Conservation (phyloP, 768 basidiomycete genomes). For the Termitomyces sp. region DNA sequence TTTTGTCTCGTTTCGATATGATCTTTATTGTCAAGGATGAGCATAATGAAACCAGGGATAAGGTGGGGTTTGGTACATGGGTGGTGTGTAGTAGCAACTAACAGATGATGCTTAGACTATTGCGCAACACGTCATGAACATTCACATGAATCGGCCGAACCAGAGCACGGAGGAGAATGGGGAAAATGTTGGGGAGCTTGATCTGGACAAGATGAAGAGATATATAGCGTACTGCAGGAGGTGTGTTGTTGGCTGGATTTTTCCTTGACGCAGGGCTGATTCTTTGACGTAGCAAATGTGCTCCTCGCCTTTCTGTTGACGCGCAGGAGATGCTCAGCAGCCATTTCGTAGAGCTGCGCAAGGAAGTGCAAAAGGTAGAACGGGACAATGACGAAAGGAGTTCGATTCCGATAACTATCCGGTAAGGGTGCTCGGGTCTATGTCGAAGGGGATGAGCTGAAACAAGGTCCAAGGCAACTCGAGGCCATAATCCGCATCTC, state of each 20-base stretch:
- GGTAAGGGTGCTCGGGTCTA: constrained; percentile 43
- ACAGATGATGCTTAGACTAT: constrained; percentile 55
- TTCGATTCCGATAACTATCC: constrained; percentile 96
- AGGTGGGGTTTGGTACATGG: constrained; percentile 35
- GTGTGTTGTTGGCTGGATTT: constrained; percentile 34
- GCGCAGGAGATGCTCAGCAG: constrained; percentile 95
- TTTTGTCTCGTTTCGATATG: constrained; percentile 98
- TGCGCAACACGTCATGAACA: constrained; percentile 96
- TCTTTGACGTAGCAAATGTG: constrained; percentile 73
- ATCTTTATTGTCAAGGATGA: constrained; percentile 99
- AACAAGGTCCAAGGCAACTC: constrained; percentile 54
- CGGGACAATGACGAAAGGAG: constrained; percentile 95
- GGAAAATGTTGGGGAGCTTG: constrained; percentile 81
- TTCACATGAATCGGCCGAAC: constrained; percentile 93
- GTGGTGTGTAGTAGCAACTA: neutral
- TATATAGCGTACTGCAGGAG: constrained; percentile 96
- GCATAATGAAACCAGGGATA: constrained; percentile 91
- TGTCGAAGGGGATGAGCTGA: neutral
- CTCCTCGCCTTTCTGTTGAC: constrained; percentile 87
- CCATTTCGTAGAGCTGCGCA: constrained; percentile 89
- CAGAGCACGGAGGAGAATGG: constrained; percentile 52
- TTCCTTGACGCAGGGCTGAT: neutral
- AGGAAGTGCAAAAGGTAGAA: constrained; percentile 94
- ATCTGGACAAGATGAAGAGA: constrained; percentile 97
- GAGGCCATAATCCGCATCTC: constrained; percentile 99